These are phyloP conservation scores for Acaromyces ingoldii DNA, from an alignment of 1,284 basidiomycete genomes.

Conservation along the genomic window DNA sequence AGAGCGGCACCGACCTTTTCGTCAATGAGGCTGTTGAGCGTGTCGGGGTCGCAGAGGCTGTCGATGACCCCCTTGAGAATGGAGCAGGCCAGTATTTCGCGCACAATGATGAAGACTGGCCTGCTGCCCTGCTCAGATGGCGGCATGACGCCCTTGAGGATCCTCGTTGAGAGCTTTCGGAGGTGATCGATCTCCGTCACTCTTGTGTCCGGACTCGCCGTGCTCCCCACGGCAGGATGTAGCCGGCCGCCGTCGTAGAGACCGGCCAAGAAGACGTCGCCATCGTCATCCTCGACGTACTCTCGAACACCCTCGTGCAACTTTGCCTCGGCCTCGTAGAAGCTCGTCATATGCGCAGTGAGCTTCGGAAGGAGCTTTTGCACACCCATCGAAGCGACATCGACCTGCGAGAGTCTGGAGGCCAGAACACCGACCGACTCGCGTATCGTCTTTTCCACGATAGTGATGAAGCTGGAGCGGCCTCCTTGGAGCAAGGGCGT, in stretches of 20 bases:
- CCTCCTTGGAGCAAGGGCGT: slow-evolving; percentile 48
- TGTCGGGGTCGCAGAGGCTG: slow-evolving; percentile 87
- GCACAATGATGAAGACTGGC: slow-evolving; percentile 65
- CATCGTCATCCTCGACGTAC: slow-evolving; percentile 70
- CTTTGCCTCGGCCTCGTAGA: slow-evolving; percentile 81
- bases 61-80: slow-evolving; percentile 82
- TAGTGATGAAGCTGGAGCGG: slow-evolving; percentile 77
- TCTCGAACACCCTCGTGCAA: no score
- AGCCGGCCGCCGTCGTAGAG: slow-evolving; percentile 54
- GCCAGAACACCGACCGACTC: slow-evolving; percentile 63
- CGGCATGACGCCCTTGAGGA: slow-evolving; percentile 70
- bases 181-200: slow-evolving; percentile 84
- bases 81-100: slow-evolving; percentile 77
- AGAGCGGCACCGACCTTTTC: slow-evolving; percentile 82
- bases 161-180: slow-evolving; percentile 64
- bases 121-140: slow-evolving; percentile 68
- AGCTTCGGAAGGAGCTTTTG: slow-evolving; percentile 77
- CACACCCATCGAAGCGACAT: slow-evolving; percentile 72
- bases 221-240: slow-evolving; percentile 70
- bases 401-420: slow-evolving; percentile 62
- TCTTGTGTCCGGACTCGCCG: slow-evolving; percentile 76
- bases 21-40: slow-evolving; percentile 77
- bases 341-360: slow-evolving; percentile 81
- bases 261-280: slow-evolving; percentile 71
- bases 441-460: slow-evolving; percentile 72